Conservation (phyloP, 345 rosid species). For the Psidium guajava region DNA sequence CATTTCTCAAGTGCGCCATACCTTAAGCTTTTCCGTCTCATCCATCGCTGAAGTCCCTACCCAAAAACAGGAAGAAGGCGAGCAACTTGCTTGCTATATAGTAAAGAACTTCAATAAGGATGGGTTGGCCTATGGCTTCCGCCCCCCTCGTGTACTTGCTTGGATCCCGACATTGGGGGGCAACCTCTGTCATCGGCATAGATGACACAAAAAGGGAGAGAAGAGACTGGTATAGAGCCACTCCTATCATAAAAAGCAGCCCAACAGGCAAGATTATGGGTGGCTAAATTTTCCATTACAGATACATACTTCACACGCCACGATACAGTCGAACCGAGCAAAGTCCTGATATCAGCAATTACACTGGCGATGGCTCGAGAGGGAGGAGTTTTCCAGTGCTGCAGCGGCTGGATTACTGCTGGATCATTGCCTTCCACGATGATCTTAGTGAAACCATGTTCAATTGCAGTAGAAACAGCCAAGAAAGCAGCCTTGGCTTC, state of each 20-base stretch:
- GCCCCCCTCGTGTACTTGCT: not conserved
- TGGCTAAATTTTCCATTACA: not conserved
- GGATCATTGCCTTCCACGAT: not conserved
- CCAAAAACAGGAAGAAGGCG: not conserved
- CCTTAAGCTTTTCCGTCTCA: not conserved
- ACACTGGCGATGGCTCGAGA: not conserved
- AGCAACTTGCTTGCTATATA: not conserved
- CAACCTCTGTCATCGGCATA: not conserved
- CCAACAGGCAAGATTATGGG: conserved; percentile 1
- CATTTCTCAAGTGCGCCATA: not conserved
- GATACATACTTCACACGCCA: not conserved
- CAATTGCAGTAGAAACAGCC: not conserved
- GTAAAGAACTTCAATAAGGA: not conserved
- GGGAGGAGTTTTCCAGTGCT: not conserved
- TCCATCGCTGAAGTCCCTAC: not conserved
- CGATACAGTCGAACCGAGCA: not conserved
- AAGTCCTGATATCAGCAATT: not conserved
- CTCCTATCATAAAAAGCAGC: not conserved
- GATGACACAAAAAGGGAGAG: conserved; percentile 2
- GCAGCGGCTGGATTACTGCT: not conserved
- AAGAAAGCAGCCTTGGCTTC: conserved; percentile 2
- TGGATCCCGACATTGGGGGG: not conserved
- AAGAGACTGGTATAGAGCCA: not conserved
- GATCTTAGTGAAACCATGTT: not conserved
- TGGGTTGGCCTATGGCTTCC: not conserved